Evolutionary conservation across 2,329 filamentous ascomycete species (phyloP).

Genomic region (Sphaerulina vaccinii): DNA sequence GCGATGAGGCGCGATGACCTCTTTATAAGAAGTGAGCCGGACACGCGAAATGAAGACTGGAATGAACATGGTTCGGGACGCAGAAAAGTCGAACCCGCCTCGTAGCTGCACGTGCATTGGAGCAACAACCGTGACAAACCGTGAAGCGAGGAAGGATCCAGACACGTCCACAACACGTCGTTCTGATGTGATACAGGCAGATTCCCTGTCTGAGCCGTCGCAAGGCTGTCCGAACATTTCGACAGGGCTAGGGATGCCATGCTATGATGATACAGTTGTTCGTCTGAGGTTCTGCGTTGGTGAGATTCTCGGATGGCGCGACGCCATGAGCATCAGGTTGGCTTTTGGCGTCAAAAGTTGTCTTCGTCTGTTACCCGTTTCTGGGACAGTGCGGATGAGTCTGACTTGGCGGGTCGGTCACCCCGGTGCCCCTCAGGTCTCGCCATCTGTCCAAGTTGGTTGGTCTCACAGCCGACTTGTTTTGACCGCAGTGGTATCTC

Average conservation of each 20-base stretch:
- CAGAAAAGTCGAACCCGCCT: background rate
- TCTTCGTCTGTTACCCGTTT: constrained; percentile 7
- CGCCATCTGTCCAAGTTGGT: no score
- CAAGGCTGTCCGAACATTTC: background rate
- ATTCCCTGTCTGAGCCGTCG: background rate
- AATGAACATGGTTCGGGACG: background rate
- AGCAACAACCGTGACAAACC: constrained; percentile 5
- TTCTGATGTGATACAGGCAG: constrained; percentile 1
- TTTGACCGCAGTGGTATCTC: background rate
- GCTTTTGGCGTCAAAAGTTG: background rate
- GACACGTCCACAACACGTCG: constrained; percentile 9
- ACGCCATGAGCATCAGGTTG: constrained; percentile 4
- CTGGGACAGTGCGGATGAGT: background rate
- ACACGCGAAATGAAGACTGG: constrained; percentile 11
- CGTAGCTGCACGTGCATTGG: background rate
- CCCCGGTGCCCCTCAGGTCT: background rate
- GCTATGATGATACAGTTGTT: background rate
- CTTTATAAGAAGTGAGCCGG: background rate
- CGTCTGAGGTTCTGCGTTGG: background rate
- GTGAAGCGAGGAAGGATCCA: constrained; percentile 4
- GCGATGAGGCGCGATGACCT: constrained; percentile 2
- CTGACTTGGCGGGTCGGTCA: background rate
- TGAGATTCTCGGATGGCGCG: background rate
- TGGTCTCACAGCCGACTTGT: background rate
- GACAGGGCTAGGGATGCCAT: background rate